Evolutionary conservation across 192 early-diverging fungal species (phyloP).

Genomic region (Spinellus fusiger): DNA sequence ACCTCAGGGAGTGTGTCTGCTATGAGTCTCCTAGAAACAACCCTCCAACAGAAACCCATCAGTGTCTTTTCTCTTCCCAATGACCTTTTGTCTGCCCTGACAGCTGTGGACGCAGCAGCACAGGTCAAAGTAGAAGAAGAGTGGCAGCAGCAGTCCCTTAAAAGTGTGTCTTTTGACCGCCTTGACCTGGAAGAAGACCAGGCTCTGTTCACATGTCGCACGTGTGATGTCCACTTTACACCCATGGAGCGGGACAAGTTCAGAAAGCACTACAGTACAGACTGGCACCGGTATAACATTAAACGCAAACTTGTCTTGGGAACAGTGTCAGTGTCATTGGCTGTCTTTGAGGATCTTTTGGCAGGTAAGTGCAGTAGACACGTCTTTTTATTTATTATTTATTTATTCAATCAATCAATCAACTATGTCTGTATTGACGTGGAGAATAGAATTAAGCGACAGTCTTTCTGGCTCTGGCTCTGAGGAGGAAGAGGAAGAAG

Average conservation of each 20-base stretch:
- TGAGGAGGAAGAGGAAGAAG: slow-evolving; percentile 20
- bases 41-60: neutral
- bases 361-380: slow-evolving; percentile 29
- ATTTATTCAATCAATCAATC: neutral
- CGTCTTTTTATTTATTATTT: neutral
- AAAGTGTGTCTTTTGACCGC: slow-evolving; percentile 3
- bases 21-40: neutral
- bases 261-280: slow-evolving; percentile 40
- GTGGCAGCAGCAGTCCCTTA: neutral
- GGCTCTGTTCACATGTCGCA: slow-evolving; percentile 29
- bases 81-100: neutral
- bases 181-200: slow-evolving; percentile 15
- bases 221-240: slow-evolving; percentile 36
- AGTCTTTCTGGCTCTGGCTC: slow-evolving; percentile 47
- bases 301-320: slow-evolving; percentile 37
- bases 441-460: slow-evolving; percentile 27
- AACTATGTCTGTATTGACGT: neutral
- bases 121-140: neutral
- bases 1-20: too few relatives aligned
- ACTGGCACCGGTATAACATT: slow-evolving; percentile 57
- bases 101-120: neutral
- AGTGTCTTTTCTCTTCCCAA: slow-evolving; percentile 4
- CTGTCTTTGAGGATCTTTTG: slow-evolving; percentile 45
- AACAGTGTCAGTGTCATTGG: slow-evolving; percentile 34
- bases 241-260: slow-evolving; percentile 31